Evolutionary conservation across 2,329 filamentous ascomycete species (phyloP), one percentile per base, ranked within the genome.

Genomic region (Neofusicoccum umdonicola): DNA sequence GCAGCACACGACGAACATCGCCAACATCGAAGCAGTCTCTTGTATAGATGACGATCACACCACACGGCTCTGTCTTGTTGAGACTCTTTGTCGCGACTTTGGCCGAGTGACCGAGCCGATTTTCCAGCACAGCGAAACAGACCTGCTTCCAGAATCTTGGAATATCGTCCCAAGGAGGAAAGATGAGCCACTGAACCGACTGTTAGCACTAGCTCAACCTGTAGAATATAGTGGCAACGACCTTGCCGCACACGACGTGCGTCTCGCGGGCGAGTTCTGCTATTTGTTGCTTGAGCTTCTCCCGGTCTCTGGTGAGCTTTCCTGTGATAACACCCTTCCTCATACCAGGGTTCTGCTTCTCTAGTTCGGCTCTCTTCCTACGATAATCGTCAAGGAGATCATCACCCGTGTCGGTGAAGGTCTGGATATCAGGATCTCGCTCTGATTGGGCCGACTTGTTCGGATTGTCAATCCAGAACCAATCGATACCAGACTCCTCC

Each of bases 21-120:
- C 82, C 79, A 60, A 79, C 82, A 72, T 96, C 87, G 34, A 80
- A 80, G 72, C 93, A 95, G 74, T 96, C 87, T 47, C 81, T 79
- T 4, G 91, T 96, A 75, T 96, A 96, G 7, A 96, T 81, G 68
- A 90, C 93, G 31, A 96, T 87, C 47, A 95, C 77, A 19, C 87
- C 82, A 19, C 5, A 77, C 72, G n/a, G 76, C 0, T 76, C 75
- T 5, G 67, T 75, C 68, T 9, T 83, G 74, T 17, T 17, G 2
- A 35, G 5, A 22, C 35, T 60, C 52, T 81, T 79, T 1, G 90
- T 86, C 0, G 88, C 86, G 12, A 93, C 89, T 77, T 95, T 96
- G 9, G 91, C 90, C 1, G 80, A 83, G 44, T 87, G 84, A 0
- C 92, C 92, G 2, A 96, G 83, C 68, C 90, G 84, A 66, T 89